These are phyloP conservation scores for Spinellus fusiger DNA, from an alignment of 192 early-diverging fungal genomes.

Conservation along the genomic window DNA sequence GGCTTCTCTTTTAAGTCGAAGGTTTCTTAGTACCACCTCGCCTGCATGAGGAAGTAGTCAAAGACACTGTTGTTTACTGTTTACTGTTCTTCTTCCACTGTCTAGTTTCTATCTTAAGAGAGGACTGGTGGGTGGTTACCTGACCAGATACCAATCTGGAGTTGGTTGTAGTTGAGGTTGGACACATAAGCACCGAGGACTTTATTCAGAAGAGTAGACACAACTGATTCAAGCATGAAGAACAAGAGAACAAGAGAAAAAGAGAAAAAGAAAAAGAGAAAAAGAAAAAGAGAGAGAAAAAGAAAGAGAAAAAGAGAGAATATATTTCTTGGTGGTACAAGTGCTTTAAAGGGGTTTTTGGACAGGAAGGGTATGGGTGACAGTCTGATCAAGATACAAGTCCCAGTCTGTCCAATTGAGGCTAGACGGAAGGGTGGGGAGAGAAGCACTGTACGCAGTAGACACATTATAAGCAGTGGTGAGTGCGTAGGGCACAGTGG, in stretches of 20 bases:
- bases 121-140: conserved; percentile 45
- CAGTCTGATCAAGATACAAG: conserved; percentile 18
- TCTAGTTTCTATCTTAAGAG: not conserved
- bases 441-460: not conserved
- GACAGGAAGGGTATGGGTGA: too few relatives aligned
- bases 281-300: not conserved
- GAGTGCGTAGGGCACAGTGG: not conserved
- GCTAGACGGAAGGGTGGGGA: conserved; percentile 7
- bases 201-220: conserved; percentile 69
- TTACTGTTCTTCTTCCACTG: not conserved
- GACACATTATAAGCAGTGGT: too few relatives aligned
- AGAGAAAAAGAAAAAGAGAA: not conserved
- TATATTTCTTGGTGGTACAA: not conserved
- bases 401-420: conserved; percentile 25
- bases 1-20: conserved; percentile 82
- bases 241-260: not conserved
- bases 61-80: not conserved
- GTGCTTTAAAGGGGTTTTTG: not conserved
- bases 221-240: conserved; percentile 72
- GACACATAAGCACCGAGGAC: conserved; percentile 94
- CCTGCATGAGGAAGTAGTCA: conserved; percentile 44
- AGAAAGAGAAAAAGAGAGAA: not conserved
- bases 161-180: conserved; percentile 90
- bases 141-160: conserved; percentile 93
- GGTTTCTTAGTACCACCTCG: conserved; percentile 91